Conservation (phyloP, 2,329 filamentous ascomycete genomes). For the Penicillium sp. region DNA sequence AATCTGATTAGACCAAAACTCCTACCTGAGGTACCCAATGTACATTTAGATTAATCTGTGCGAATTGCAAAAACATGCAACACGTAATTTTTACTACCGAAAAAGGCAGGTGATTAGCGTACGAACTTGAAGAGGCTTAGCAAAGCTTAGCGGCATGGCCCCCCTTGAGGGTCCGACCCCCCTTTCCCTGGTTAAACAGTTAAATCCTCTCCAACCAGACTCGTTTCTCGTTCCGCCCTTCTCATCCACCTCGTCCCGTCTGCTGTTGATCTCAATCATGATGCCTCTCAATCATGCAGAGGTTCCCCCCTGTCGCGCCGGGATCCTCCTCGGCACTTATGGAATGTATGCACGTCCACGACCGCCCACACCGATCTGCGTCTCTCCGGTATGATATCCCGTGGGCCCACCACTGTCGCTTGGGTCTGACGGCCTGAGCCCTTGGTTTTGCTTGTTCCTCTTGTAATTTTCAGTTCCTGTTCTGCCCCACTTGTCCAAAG, state of each 20-base stretch:
- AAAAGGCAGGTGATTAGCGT: conserved; percentile 1
- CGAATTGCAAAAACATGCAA: conserved; percentile 10
- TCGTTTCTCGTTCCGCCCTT: neutral
- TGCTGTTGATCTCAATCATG: neutral
- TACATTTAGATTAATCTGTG: too few species aligned
- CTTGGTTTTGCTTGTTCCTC: neutral
- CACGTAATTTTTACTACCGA: neutral
- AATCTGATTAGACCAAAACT: too few species aligned
- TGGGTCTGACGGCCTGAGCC: neutral
- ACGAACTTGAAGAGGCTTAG: conserved; percentile 11
- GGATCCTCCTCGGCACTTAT: neutral
- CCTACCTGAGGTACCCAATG: too few species aligned
- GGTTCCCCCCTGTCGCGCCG: neutral
- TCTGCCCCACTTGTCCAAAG: neutral
- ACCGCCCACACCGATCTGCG: conserved; percentile 1
- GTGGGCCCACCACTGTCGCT: neutral
- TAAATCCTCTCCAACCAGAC: neutral
- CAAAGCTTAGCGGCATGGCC: conserved; percentile 12
- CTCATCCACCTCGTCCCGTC: neutral
- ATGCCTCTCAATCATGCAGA: too few species aligned
- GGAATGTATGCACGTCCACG: neutral
- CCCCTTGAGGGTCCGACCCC: neutral
- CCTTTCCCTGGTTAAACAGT: neutral
- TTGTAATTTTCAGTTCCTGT: neutral
- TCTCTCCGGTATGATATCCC: neutral